Evolutionary conservation across 1,139 yeast genomes (phyloP), one percentile per base, ranked within the genome.

Genomic region (Meyerozyma guilliermondii): DNA sequence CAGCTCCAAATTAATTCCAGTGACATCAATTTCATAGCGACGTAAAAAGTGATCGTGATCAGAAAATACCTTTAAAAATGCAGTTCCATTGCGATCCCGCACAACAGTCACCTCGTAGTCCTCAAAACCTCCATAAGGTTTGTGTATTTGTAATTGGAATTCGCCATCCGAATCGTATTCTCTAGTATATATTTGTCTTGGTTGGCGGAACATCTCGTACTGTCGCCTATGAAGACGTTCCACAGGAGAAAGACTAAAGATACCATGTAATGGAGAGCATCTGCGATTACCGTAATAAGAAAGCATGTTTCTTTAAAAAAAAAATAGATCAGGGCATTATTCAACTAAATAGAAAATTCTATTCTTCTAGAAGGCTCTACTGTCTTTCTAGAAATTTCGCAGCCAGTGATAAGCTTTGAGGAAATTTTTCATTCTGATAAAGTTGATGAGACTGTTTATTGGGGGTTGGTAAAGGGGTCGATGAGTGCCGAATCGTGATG

Each of bases 81-180:
- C n/a, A 10, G 13, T 18, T 10, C 24, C 24, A 26, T 17, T 20
- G 36, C 24, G 36, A 20, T 33, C 24, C 24, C 36, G 36, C 23
- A 33, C 36, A 17, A 33, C 36, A 10, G 36, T 18, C 14, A 33
- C 36, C 20, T 33, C 36, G 10, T 33, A 33, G 24, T 33, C 36
- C n/a, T 33, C 24, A n/a, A 18, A 33, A 5, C 24, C 24, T 33
- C 24, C 36, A 4, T 13, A 17, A 10, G 13, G 11, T 18, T 33
- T 33, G 36, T 33, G 24, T 2, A 33, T 33, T 17, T 33, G 24
- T 9, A 33, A 23, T 13, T 18, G 24, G 20, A 33, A 33, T 8
- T 33, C 14, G 10, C 14, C 14, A 10, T 17, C 24, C 14, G 24
- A 18, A 14, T 33, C 36, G 11, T 10, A 20, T 17, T 33, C 36